Percentiles rank a stretch among this genome's conserved stretches.
These are phyloP conservation scores for Cladosporium sp. DNA, from an alignment of 2,329 filamentous ascomycete species.

Conservation along the genomic window DNA sequence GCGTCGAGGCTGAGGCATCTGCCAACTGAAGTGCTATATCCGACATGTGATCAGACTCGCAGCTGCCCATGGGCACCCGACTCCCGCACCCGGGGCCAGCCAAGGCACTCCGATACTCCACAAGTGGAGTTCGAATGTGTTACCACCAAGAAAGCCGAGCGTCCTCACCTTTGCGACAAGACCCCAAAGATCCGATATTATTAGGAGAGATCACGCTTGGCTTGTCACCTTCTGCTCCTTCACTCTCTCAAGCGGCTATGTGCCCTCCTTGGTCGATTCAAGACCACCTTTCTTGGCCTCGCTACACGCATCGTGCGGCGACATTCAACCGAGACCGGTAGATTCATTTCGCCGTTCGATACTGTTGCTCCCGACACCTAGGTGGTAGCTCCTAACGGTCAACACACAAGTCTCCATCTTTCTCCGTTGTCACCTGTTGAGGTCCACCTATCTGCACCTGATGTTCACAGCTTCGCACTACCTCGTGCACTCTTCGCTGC, in stretches of 20 bases:
- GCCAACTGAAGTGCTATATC: not conserved
- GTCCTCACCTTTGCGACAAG: constrained; percentile 15
- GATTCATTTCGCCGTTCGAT: not conserved
- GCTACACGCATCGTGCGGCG: not conserved
- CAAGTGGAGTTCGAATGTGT: not conserved
- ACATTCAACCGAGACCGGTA: not conserved
- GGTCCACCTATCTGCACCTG: not conserved
- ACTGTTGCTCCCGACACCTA: not conserved
- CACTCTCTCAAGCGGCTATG: constrained; percentile 10
- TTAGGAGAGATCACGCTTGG: constrained; percentile 9
- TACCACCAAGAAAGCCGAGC: constrained; percentile 15
- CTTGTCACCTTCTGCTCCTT: constrained; percentile 8
- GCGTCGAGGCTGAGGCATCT: not conserved
- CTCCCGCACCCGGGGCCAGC: constrained; percentile 12
- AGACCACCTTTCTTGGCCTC: constrained; percentile 4
- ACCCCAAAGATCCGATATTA: constrained; percentile 1
- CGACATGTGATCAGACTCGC: not conserved
- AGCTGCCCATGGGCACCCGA: constrained; percentile 16
- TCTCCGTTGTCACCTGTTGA: not conserved
- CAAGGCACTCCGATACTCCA: constrained; percentile 12
- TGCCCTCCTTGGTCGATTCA: constrained; percentile 11
- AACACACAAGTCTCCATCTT: not conserved
- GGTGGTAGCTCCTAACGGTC: not conserved
- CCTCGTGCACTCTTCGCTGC: not conserved
- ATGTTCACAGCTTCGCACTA: not conserved